Conservation (phyloP, 202 grass and related monocot genomes). For the Setaria italica region DNA sequence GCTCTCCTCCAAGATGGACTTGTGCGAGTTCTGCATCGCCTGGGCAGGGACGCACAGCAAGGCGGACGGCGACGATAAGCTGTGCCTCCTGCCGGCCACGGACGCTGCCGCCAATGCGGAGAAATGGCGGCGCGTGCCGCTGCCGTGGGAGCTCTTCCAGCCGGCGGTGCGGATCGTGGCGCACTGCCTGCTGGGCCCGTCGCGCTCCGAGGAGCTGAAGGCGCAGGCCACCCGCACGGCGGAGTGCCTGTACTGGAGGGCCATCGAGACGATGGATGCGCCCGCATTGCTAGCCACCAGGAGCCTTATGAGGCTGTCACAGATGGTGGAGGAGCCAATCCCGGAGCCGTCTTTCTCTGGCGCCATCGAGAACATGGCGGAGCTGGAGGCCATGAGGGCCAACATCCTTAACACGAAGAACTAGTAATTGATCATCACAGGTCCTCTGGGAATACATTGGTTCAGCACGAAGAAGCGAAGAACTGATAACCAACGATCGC, state of each 20-base stretch:
- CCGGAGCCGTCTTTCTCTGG: constrained; percentile 59
- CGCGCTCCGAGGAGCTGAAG: constrained; percentile 61
- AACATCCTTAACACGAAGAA: constrained; percentile 55
- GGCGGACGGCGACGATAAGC: constrained; percentile 36
- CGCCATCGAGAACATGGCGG: constrained; percentile 51
- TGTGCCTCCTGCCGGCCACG: neutral
- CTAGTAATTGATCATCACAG: constrained; percentile 38
- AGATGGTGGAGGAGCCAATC: constrained; percentile 65
- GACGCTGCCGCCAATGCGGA: constrained; percentile 5
- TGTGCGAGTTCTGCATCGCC: constrained; percentile 69
- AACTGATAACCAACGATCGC: neutral
- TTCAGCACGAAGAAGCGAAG: constrained; percentile 36
- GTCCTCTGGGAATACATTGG: neutral
- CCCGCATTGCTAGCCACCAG: constrained; percentile 60
- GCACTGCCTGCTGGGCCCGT: constrained; percentile 69
- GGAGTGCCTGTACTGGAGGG: constrained; percentile 65
- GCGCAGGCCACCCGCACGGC: constrained; percentile 48
- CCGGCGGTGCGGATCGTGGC: constrained; percentile 64
- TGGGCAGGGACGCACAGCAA: constrained; percentile 56
- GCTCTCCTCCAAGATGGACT: constrained; percentile 66
- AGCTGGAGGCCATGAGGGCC: constrained; percentile 66
- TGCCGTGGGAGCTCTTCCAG: constrained; percentile 87
- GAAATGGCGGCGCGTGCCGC: constrained; percentile 56
- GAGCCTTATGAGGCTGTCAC: constrained; percentile 67
- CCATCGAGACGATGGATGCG: constrained; percentile 59